Base-by-base conservation (phyloP, 1,139 yeast species). In the Kodamaea ohmeri region DNA sequence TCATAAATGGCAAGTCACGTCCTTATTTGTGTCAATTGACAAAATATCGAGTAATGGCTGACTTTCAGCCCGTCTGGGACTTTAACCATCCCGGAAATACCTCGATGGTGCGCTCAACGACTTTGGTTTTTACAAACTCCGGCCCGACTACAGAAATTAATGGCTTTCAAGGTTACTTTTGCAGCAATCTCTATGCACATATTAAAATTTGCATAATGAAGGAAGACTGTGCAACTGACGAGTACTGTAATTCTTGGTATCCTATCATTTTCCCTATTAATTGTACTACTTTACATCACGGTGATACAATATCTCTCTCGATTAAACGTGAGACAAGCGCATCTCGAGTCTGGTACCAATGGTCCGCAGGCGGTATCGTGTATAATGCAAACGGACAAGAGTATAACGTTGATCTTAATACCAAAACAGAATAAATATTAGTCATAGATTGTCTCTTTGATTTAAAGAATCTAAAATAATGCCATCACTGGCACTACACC, bases 91-190 rank as follows among this genome's bases (percentile, higher is more conserved):
- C 82, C 1, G 32, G 40, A 3, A 47, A 51, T 1, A 28, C 37
- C 18, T 14, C n/a, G 5, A 9, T 29, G 16, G 35, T 19, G n/a
- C 30, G 28, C 3, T 12, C 34, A 8, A 31, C 28, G 6, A 12
- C 27, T 2, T 21, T 44, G 26, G 20, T 13, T 3, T 56, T 55
- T 25, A 35, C 28, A 16, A 49, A 57, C 12, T 44, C 21, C 40
- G 45, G 25, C 42, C 56, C 17, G 49, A 47, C 37, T 13, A 14
- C 12, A 4, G 38, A 36, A 3, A 50, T 86, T 6, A 90, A 87
- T 55, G 96, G 92, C 0, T 59, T 90, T 32, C 67, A 80, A 6
- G 97, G 96, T 0, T 80, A 68, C 52, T 89, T 90, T 53, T 70
- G 71, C n/a, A 80, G 94, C 0, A 71, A 60, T 1, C 66, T 89